phyloP scores from a whole-genome alignment of 305 asterid species.

The Rubia balearica region DNA sequence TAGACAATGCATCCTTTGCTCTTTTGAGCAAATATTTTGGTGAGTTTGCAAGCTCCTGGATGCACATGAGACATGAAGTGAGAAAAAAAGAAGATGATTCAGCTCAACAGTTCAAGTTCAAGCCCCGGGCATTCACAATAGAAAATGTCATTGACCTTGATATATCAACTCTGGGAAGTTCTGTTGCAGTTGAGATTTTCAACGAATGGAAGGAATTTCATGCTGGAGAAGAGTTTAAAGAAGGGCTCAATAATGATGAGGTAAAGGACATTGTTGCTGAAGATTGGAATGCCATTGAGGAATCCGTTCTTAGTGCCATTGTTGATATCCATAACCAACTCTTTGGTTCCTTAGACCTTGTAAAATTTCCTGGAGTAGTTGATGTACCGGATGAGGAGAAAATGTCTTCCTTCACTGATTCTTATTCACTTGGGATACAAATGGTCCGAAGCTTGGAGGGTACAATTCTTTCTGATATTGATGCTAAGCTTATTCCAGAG shows the following conservation, averaged over 20 bases:
- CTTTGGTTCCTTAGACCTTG: constrained; percentile 76
- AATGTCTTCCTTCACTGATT: constrained; percentile 49
- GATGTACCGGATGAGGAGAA: constrained; percentile 55
- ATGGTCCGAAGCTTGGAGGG: constrained; percentile 57
- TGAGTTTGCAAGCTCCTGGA: constrained; percentile 62
- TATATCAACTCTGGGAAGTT: constrained; percentile 50
- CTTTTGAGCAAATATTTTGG: constrained; percentile 59
- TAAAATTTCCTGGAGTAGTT: constrained; percentile 42
- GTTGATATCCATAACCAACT: constrained; percentile 62
- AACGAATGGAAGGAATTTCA: constrained; percentile 75
- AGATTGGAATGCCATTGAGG: constrained; percentile 58
- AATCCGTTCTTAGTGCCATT: constrained; percentile 48
- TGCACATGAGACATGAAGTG: constrained; percentile 47
- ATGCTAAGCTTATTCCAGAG: constrained; percentile 78
- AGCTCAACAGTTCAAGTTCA: constrained; percentile 61
- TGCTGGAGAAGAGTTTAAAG: constrained; percentile 47
- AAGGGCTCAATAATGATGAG: constrained; percentile 38
- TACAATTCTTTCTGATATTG: constrained; percentile 46
- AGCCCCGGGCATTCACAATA: constrained; percentile 61
- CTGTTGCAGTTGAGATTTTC: constrained; percentile 49
- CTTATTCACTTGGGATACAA: constrained; percentile 59
- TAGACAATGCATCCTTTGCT: constrained; percentile 50
- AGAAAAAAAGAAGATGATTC: constrained; percentile 42
- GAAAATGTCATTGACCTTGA: constrained; percentile 70
- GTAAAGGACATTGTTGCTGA: constrained; percentile 45